Percentiles rank a stretch among this genome's conserved stretches.
Conservation (phyloP, 139 green algal species). For the Coccomyxa sp. region DNA sequence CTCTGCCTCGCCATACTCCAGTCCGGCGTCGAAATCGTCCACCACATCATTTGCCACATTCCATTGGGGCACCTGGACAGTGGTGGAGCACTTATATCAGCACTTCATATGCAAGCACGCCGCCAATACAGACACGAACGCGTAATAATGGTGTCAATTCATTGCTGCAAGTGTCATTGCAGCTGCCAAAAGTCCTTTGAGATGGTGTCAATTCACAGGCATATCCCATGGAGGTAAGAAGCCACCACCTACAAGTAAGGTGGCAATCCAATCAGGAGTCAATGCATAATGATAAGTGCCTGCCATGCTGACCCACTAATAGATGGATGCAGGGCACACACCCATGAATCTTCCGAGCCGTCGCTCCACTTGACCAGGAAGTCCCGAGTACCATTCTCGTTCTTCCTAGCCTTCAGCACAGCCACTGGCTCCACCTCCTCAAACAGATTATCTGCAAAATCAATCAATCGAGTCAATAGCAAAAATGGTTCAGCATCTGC, state of each 20-base stretch:
- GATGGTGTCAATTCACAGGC: no score
- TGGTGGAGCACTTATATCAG: background rate
- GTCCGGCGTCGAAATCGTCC: slow-evolving; percentile 60
- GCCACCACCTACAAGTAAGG: no score
- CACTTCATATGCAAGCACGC: background rate
- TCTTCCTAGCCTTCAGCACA: slow-evolving; percentile 45
- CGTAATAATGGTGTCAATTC: background rate
- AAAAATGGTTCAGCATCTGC: no score
- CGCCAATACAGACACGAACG: no score
- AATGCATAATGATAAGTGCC: no score
- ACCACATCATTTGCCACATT: slow-evolving; percentile 66
- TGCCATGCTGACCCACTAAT: no score
- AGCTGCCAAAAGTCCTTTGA: no score
- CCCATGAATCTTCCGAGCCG: slow-evolving; percentile 31
- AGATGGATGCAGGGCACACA: background rate
- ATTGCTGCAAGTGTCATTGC: no score
- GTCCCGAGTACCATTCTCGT: slow-evolving; percentile 36
- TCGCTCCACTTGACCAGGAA: slow-evolving; percentile 66
- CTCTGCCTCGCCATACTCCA: slow-evolving; percentile 64
- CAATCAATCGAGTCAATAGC: no score
- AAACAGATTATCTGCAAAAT: slow-evolving; percentile 55
- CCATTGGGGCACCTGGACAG: slow-evolving; percentile 46
- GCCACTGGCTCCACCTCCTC: slow-evolving; percentile 64
- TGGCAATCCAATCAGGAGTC: no score
- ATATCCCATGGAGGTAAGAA: no score